Conservation (phyloP, 306 rosid genomes). For the Prosopis cineraria region DNA sequence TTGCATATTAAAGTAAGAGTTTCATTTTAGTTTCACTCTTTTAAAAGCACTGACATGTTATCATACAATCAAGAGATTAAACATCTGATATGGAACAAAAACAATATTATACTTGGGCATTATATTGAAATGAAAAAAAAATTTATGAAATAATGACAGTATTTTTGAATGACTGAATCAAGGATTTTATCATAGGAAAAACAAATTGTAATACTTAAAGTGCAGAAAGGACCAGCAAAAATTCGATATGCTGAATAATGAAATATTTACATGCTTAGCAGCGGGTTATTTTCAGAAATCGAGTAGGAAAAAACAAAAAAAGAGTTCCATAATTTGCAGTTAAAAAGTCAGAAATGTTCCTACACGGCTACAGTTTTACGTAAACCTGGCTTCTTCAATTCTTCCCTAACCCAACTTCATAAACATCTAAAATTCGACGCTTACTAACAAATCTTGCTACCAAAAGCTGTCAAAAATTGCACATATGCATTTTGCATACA, state of each 20-base stretch:
- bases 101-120: background rate
- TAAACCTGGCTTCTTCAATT: slow-evolving; percentile 49
- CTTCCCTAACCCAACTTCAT: slow-evolving; percentile 43
- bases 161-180: background rate
- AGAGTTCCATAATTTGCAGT: slow-evolving; percentile 41
- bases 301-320: slow-evolving; percentile 15
- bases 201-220: background rate
- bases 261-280: slow-evolving; percentile 60
- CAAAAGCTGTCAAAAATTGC: slow-evolving; percentile 58
- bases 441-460: slow-evolving; percentile 38
- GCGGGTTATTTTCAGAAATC: slow-evolving; percentile 42
- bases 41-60: background rate
- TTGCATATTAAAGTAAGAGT: background rate
- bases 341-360: slow-evolving; percentile 50
- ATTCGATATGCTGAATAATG: slow-evolving; percentile 48
- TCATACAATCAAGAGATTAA: background rate
- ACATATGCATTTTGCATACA: slow-evolving; percentile 52
- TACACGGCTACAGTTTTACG: slow-evolving; percentile 47
- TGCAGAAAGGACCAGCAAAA: slow-evolving; percentile 41
- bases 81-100: background rate
- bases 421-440: slow-evolving; percentile 44
- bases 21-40: background rate
- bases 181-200: background rate
- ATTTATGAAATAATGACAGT: background rate
- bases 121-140: background rate